phyloP scores from a whole-genome alignment of 2,329 filamentous ascomycete genomes.

The Talaromyces sp. region DNA sequence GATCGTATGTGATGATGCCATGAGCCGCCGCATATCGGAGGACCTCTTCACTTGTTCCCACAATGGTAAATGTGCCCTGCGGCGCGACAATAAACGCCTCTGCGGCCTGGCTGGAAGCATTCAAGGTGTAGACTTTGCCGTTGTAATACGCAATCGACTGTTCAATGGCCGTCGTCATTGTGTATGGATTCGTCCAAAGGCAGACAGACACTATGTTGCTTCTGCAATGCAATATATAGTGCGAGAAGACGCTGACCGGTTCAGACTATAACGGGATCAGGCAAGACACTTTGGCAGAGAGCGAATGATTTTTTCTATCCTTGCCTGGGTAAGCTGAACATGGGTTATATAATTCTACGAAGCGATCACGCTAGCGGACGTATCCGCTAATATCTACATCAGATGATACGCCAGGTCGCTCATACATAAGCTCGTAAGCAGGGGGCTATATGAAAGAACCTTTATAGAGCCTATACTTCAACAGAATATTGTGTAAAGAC shows the following conservation, averaged over 20 bases:
- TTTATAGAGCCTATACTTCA: too few relatives aligned
- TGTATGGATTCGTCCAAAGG: not conserved
- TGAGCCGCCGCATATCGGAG: constrained; percentile 19
- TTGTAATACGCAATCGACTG: constrained; percentile 20
- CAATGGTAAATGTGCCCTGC: constrained; percentile 25
- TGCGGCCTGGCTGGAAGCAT: constrained; percentile 21
- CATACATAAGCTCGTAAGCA: too few relatives aligned
- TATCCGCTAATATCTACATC: too few relatives aligned
- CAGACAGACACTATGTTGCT: not conserved
- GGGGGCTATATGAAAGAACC: too few relatives aligned
- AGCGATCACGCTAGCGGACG: too few relatives aligned
- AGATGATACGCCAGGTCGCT: too few relatives aligned
- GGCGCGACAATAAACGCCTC: constrained; percentile 31
- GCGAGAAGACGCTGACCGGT: not conserved
- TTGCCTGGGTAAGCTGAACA: too few relatives aligned
- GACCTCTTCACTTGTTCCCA: constrained; percentile 28
- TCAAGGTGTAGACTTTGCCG: constrained; percentile 29
- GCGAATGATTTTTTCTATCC: not conserved
- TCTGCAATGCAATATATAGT: not conserved
- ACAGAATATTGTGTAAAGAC: too few relatives aligned
- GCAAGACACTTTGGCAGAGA: not conserved
- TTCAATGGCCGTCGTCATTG: not conserved
- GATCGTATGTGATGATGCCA: constrained; percentile 25
- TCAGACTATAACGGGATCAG: too few relatives aligned
- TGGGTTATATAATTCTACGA: too few relatives aligned